These are phyloP conservation scores for Ambrosiella xylebori DNA, from an alignment of 2,329 filamentous ascomycete genomes.

Conservation along the genomic window DNA sequence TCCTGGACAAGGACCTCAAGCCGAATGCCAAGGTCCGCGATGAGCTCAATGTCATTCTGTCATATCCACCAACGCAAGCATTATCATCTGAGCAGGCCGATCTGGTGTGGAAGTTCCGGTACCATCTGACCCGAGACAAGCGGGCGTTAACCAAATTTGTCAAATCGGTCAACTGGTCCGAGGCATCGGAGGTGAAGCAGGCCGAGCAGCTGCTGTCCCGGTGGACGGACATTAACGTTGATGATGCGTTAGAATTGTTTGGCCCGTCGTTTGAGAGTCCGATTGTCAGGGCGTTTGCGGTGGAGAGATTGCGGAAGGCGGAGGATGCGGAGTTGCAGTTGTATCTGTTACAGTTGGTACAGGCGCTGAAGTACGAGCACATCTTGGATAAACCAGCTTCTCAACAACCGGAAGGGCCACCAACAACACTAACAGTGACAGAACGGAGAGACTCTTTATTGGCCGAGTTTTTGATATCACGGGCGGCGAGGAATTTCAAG, in stretches of 20 bases:
- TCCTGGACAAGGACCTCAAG: conserved; percentile 84
- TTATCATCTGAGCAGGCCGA: conserved; percentile 86
- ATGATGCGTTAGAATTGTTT: conserved; percentile 85
- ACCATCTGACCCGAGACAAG: conserved; percentile 86
- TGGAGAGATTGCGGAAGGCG: conserved; percentile 77
- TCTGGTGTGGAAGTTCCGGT: conserved; percentile 91
- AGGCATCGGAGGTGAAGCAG: conserved; percentile 68
- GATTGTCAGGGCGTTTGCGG: conserved; percentile 79
- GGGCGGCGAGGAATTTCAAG: conserved; percentile 74
- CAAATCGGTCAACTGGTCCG: conserved; percentile 91
- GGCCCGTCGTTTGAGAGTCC: conserved; percentile 83
- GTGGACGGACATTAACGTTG: conserved; percentile 94
- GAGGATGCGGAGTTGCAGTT: conserved; percentile 82
- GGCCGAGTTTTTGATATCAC: conserved; percentile 72
- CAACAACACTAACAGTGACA: neutral
- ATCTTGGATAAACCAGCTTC: conserved; percentile 27
- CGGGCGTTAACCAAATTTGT: conserved; percentile 88
- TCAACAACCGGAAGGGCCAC: neutral
- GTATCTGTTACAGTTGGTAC: conserved; percentile 85
- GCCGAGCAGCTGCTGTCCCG: conserved; percentile 77
- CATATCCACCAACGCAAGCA: conserved; percentile 80
- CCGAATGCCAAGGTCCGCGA: conserved; percentile 92
- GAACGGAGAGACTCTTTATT: conserved; percentile 56
- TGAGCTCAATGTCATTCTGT: conserved; percentile 78
- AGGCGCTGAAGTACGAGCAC: conserved; percentile 86